Percentiles rank a stretch among this genome's conserved stretches.
These are phyloP conservation scores for Cercophora scortea DNA, from an alignment of 495 filamentous ascomycete species.

Conservation along the genomic window DNA sequence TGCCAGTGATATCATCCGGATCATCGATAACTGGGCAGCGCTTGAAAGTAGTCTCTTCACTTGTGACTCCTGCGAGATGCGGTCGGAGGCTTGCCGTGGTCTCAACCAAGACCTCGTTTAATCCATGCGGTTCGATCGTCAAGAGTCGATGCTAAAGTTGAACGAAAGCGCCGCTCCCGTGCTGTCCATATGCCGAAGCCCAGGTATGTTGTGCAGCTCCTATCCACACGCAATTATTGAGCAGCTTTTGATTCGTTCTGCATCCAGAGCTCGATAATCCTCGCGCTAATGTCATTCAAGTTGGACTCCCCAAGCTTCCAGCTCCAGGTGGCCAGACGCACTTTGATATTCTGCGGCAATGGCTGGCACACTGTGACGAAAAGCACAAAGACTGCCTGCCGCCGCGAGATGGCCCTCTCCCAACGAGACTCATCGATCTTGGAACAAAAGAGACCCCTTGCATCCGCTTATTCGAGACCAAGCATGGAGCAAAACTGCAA, in stretches of 20 bases:
- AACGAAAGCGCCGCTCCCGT: not conserved
- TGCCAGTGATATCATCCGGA: too few species aligned
- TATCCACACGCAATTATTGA: too few species aligned
- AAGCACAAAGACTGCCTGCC: conserved; percentile 3
- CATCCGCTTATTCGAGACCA: conserved; percentile 4
- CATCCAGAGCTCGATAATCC: not conserved
- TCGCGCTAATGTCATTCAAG: not conserved
- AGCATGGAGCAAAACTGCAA: not conserved
- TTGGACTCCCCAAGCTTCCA: conserved; percentile 9
- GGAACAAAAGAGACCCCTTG: conserved; percentile 1
- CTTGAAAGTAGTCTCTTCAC: too few species aligned
- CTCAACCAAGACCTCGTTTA: too few species aligned
- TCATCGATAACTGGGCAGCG: too few species aligned
- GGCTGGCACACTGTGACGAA: conserved; percentile 6
- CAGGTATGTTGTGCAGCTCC: not conserved
- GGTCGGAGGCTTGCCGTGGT: too few species aligned
- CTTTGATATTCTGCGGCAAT: conserved; percentile 11
- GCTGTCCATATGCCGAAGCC: not conserved
- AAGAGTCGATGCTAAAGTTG: not conserved
- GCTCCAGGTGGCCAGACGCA: conserved; percentile 5
- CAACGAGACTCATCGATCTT: conserved; percentile 12
- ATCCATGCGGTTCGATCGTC: not conserved
- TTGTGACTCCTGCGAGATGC: too few species aligned
- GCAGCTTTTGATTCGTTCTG: too few species aligned
- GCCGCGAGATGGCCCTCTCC: not conserved